phyloP scores from a whole-genome alignment of 106 monocot species.

The Dendrobium officinale region DNA sequence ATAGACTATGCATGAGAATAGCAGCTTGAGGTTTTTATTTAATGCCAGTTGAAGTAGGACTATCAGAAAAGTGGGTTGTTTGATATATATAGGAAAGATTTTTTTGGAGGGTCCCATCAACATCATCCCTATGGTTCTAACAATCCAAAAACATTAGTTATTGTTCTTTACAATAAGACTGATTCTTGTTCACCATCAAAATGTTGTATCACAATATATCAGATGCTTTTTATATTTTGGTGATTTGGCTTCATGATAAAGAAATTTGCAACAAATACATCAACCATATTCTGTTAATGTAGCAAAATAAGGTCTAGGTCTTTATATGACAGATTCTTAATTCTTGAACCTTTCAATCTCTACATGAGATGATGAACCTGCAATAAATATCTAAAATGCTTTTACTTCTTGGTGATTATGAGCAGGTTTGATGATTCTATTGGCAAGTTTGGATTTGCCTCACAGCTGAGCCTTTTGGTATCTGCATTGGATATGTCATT shows the following conservation, averaged over 20 bases:
- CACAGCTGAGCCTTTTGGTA: constrained; percentile 58
- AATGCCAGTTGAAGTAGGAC: not conserved
- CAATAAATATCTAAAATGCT: not conserved
- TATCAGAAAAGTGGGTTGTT: not conserved
- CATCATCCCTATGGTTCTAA: not conserved
- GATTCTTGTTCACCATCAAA: not conserved
- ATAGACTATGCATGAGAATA: not conserved
- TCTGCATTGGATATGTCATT: constrained; percentile 56
- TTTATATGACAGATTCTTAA: not conserved
- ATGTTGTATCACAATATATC: not conserved
- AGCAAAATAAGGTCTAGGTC: too few species aligned
- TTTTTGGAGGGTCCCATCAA: not conserved
- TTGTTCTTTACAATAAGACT: not conserved
- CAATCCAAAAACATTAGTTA: not conserved
- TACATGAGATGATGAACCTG: not conserved
- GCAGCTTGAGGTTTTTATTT: not conserved
- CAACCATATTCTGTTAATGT: not conserved
- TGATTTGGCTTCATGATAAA: not conserved
- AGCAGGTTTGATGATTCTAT: constrained; percentile 64
- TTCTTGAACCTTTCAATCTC: not conserved
- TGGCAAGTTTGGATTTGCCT: constrained; percentile 70
- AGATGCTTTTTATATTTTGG: not conserved
- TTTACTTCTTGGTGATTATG: constrained; percentile 8
- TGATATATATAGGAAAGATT: not conserved
- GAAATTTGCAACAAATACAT: not conserved